Conservation (phyloP, 352 stramenopile genomes). For the Globisporangium solare region DNA sequence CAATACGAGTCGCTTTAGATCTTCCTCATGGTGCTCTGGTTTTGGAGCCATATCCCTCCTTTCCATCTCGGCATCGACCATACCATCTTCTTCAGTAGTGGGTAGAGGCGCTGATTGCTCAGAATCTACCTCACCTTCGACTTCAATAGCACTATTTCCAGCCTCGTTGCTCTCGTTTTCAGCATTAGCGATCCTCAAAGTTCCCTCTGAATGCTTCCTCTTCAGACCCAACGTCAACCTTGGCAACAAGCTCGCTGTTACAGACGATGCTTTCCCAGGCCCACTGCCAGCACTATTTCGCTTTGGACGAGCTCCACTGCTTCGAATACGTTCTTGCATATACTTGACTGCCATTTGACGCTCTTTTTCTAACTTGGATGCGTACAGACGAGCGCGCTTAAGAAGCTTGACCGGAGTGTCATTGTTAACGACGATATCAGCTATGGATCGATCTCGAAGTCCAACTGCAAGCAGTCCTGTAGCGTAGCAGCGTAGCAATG, state of each 20-base stretch:
- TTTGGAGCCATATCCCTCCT: conserved; percentile 17
- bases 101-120: not conserved
- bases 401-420: conserved; percentile 70
- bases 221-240: conserved; percentile 22
- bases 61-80: not conserved
- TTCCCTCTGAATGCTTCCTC: conserved; percentile 40
- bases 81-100: not conserved
- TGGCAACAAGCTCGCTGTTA: not conserved
- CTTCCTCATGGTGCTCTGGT: conserved; percentile 63
- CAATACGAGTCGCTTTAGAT: conserved; percentile 73
- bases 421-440: conserved; percentile 80
- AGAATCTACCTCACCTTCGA: conserved; percentile 7
- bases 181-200: conserved; percentile 8
- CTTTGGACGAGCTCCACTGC: conserved; percentile 27
- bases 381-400: conserved; percentile 66
- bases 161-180: conserved; percentile 21
- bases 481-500: conserved; percentile 65
- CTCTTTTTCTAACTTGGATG: conserved; percentile 72
- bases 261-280: conserved; percentile 6
- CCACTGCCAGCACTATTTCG: conserved; percentile 19
- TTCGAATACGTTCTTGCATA: conserved; percentile 63
- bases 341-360: conserved; percentile 66
- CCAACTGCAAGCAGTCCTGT: conserved; percentile 72
- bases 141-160: not conserved
- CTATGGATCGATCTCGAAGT: conserved; percentile 72